Conservation (phyloP, 176 grass and related monocot genomes). For the Avena insularis region DNA sequence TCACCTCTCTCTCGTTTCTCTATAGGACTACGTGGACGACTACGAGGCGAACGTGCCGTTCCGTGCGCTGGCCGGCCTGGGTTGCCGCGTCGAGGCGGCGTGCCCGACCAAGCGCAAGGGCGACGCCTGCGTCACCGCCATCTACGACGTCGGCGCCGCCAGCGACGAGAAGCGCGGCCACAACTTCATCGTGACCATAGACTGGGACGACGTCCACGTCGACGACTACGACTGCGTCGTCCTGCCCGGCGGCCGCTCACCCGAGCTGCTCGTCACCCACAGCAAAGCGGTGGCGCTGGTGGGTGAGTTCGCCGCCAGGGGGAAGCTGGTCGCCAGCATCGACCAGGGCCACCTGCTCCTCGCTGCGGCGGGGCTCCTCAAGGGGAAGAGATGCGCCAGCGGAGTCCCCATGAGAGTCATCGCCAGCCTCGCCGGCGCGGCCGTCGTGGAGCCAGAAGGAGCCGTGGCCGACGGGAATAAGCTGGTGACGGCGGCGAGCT, state of each 20-base stretch:
- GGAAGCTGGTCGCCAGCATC: slow-evolving; percentile 50
- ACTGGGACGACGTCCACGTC: slow-evolving; percentile 27
- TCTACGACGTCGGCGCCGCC: slow-evolving; percentile 31
- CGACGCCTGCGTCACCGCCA: slow-evolving; percentile 46
- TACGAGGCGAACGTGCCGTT: slow-evolving; percentile 56
- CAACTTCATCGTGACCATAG: slow-evolving; percentile 41
- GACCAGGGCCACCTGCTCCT: slow-evolving; percentile 51
- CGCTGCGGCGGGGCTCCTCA: slow-evolving; percentile 40
- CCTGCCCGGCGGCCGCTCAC: slow-evolving; percentile 34
- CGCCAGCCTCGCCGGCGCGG: slow-evolving; percentile 25
- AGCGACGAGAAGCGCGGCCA: slow-evolving; percentile 45
- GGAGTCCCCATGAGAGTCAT: slow-evolving; percentile 38
- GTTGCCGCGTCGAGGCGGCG: slow-evolving; percentile 42
- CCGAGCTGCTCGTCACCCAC: slow-evolving; percentile 44
- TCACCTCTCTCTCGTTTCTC: too few relatives aligned
- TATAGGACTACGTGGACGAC: slow-evolving; percentile 50
- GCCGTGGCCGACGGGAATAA: not conserved
- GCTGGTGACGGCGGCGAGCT: slow-evolving; percentile 47
- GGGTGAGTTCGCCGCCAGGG: slow-evolving; percentile 24
- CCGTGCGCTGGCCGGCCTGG: slow-evolving; percentile 40
- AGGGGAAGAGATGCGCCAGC: slow-evolving; percentile 32
- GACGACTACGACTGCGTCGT: slow-evolving; percentile 48
- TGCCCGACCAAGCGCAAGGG: slow-evolving; percentile 60
- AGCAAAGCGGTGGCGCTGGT: slow-evolving; percentile 36
- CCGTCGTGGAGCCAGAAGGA: not conserved